Base-by-base conservation (phyloP, 2,329 filamentous ascomycete genomes). In the Sphaerostilbella broomeana region DNA sequence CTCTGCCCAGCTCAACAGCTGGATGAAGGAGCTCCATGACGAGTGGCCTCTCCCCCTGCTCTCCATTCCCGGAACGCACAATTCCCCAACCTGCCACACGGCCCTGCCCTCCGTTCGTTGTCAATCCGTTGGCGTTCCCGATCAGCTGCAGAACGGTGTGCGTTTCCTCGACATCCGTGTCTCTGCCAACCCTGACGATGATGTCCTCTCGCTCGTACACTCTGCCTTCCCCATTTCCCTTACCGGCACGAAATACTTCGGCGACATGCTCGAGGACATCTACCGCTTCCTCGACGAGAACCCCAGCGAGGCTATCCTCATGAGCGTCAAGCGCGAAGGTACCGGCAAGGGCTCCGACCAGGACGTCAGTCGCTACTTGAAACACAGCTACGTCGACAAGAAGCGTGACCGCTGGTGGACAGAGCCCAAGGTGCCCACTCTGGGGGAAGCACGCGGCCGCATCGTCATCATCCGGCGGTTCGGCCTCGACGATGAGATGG, bases 161-260 rank as follows among this genome's bases (percentile, higher is more conserved):
- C 86, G 92, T 36, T 97, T 95, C 70, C 80, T 98, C 50, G 92
- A 98, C 59, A 77, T 98, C 46, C 81, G 92, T 36, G 84, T 95
- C 40, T 70, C 65, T 24, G 69, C 65, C 40, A 64, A 55, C 48
- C 48, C 59, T 24, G 68, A 70, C 46, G 75, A 77, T 48, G 79
- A 86, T 56, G 73, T 77, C 27, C 73, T 97, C 12, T 69, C 81
- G 38, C 84, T 98, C 20, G 90, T 97, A 4, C 92, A 98, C 67
- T 81, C 83, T 54, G 86, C 79, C 17, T 97, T 97, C 58, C 88
- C 92, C 40, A 79, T 97, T 59, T 82, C 85, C 3, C 70, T 98
- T 21, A 86, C 83, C 0, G 87, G 87, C 3, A 76, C 70, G 49
- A 94, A 88, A 61, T 84, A 85, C 59, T 82, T 97, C 54, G 73